A percentile compares a stretch with the other conserved stretches of the same genome.
phyloP scores from a whole-genome alignment of 1,284 basidiomycete genomes.

The Austroboletus rostrupii region DNA sequence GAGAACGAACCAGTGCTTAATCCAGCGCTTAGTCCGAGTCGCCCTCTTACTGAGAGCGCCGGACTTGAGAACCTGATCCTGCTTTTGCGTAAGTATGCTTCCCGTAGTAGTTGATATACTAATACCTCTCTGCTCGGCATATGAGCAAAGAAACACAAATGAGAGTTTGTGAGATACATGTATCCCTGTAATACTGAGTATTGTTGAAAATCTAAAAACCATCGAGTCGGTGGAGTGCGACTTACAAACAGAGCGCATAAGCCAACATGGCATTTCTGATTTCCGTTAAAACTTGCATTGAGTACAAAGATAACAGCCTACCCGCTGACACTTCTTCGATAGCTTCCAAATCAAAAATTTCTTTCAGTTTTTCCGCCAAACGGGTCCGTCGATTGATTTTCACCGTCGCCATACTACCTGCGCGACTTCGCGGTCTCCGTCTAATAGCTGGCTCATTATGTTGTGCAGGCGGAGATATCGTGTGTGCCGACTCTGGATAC shows the following conservation, averaged over 20 bases:
- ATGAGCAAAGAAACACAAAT: constrained; percentile 96
- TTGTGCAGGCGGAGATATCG: constrained; percentile 8
- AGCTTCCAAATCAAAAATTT: constrained; percentile 78
- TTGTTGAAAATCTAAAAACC: constrained; percentile 11
- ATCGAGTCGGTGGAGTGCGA: constrained; percentile 20
- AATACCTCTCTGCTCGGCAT: constrained; percentile 83
- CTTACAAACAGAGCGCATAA: constrained; percentile 82
- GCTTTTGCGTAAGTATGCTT: constrained; percentile 12
- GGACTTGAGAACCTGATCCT: constrained; percentile 87
- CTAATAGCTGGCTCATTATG: constrained; percentile 22
- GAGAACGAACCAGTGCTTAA: constrained; percentile 90
- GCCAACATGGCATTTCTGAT: constrained; percentile 83
- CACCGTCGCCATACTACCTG: constrained; percentile 68
- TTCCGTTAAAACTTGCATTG: constrained; percentile 15
- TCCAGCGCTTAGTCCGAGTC: constrained; percentile 82
- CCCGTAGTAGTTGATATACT: neutral
- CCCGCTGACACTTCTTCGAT: constrained; percentile 82
- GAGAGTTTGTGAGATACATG: constrained; percentile 90
- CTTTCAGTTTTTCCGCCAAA: constrained; percentile 79
- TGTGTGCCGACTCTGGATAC: constrained; percentile 13
- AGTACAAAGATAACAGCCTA: constrained; percentile 32
- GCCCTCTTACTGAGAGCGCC: constrained; percentile 83
- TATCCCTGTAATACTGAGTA: constrained; percentile 86
- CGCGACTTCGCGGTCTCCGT: constrained; percentile 35
- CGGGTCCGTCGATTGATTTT: constrained; percentile 64